phyloP scores from a whole-genome alignment of 495 filamentous ascomycete genomes.

The Neurospora tetrasperma region DNA sequence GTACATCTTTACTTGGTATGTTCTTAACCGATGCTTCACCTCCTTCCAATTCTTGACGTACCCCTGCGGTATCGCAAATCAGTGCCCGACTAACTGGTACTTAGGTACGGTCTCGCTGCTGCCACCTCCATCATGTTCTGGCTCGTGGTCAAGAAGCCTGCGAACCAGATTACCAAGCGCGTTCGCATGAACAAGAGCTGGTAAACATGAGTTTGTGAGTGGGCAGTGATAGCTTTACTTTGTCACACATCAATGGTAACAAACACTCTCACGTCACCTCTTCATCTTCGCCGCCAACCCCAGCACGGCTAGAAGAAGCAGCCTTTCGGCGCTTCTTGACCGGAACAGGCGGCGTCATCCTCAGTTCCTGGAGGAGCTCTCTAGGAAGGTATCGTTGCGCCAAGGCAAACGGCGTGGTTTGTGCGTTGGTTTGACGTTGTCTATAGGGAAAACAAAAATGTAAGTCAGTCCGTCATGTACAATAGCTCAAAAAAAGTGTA shows the following conservation, averaged over 20 bases:
- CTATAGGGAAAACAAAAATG: slow-evolving; percentile 31
- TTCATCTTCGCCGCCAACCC: slow-evolving; percentile 12
- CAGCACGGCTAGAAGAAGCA: not conserved
- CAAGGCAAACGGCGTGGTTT: slow-evolving; percentile 70
- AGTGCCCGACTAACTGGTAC: slow-evolving; percentile 2
- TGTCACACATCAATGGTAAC: not conserved
- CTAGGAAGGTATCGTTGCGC: slow-evolving; percentile 73
- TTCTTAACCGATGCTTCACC: slow-evolving; percentile 7
- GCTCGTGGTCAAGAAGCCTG: slow-evolving; percentile 80
- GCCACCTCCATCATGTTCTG: slow-evolving; percentile 92
- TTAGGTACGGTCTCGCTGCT: slow-evolving; percentile 76
- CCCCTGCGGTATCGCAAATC: not conserved
- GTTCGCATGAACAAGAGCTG: slow-evolving; percentile 76
- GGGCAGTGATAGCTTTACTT: not conserved
- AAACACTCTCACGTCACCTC: slow-evolving; percentile 16
- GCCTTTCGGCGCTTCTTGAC: slow-evolving; percentile 11
- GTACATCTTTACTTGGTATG: slow-evolving; percentile 97
- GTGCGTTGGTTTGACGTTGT: slow-evolving; percentile 63
- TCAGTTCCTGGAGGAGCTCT: slow-evolving; percentile 72
- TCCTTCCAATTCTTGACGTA: not conserved
- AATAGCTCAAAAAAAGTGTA: slow-evolving; percentile 23
- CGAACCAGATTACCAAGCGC: slow-evolving; percentile 58
- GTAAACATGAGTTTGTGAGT: slow-evolving; percentile 31
- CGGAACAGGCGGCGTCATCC: slow-evolving; percentile 50
- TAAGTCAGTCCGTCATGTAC: slow-evolving; percentile 14